These are phyloP conservation scores for Firmiana major DNA, from an alignment of 345 rosid genomes.

Conservation along the genomic window DNA sequence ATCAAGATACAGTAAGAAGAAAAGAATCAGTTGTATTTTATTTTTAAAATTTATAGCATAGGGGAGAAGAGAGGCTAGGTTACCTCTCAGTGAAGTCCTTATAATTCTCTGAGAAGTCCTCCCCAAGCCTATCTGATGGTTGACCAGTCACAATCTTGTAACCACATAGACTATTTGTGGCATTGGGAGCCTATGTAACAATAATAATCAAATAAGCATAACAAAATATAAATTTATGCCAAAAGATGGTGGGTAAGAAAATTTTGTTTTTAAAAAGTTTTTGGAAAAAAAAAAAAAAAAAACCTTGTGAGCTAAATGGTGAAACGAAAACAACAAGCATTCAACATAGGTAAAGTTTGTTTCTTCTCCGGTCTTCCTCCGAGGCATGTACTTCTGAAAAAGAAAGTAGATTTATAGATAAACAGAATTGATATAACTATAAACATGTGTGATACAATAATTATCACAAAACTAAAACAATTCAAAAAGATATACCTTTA, in stretches of 20 bases:
- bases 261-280: not conserved
- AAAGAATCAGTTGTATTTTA: not conserved
- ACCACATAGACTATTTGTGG: slow-evolving; percentile 91
- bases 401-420: not conserved
- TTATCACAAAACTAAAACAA: not conserved
- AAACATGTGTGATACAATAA: not conserved
- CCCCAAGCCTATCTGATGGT: slow-evolving; percentile 97
- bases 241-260: slow-evolving; percentile 2
- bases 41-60: not conserved
- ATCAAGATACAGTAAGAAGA: not conserved
- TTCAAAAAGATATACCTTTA: slow-evolving; percentile 55
- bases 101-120: slow-evolving; percentile 82
- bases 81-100: slow-evolving; percentile 93
- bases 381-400: slow-evolving; percentile 87
- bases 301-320: slow-evolving; percentile 95
- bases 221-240: not conserved
- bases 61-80: not conserved
- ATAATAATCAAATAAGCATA: slow-evolving; percentile 28
- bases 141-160: slow-evolving; percentile 96
- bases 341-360: slow-evolving; percentile 93
- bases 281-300: not conserved
- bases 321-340: slow-evolving; percentile 83
- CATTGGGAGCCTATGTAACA: slow-evolving; percentile 80
- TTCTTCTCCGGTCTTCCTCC: slow-evolving; percentile 88
- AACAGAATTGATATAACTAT: not conserved